phyloP scores from a whole-genome alignment of 352 stramenopile genomes.

The Phytophthora rubi region DNA sequence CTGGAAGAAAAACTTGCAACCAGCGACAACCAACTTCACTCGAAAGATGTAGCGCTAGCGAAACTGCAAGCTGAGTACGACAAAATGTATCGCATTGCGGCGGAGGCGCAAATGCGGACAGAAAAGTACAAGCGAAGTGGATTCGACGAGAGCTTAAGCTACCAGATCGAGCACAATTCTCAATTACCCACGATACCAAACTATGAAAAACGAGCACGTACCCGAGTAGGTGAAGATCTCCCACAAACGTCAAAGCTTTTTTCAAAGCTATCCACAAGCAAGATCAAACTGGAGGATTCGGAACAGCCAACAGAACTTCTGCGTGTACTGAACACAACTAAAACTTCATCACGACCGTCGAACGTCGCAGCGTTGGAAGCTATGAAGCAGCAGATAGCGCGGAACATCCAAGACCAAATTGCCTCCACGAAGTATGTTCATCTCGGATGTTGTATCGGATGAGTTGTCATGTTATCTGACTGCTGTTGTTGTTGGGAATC shows the following conservation, averaged over 20 bases:
- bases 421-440: conserved; percentile 53
- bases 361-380: conserved; percentile 46
- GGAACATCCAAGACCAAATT: conserved; percentile 55
- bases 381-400: conserved; percentile 47
- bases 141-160: neutral
- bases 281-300: neutral
- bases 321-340: neutral
- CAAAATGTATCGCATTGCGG: conserved; percentile 49
- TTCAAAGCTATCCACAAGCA: conserved; percentile 14
- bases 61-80: conserved; percentile 43
- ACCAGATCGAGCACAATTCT: conserved; percentile 13
- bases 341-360: conserved; percentile 8
- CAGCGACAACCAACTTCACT: conserved; percentile 44
- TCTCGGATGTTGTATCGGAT: neutral
- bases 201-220: neutral
- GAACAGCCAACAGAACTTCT: neutral
- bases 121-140: conserved; percentile 33
- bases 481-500: neutral
- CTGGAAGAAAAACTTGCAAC: conserved; percentile 51
- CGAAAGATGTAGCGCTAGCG: conserved; percentile 43
- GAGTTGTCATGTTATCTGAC: neutral
- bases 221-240: neutral
- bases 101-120: conserved; percentile 47
- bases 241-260: conserved; percentile 30
- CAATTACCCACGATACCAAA: neutral